phyloP scores from a whole-genome alignment of 1,139 yeast genomes.

The Torulaspora globosa region DNA sequence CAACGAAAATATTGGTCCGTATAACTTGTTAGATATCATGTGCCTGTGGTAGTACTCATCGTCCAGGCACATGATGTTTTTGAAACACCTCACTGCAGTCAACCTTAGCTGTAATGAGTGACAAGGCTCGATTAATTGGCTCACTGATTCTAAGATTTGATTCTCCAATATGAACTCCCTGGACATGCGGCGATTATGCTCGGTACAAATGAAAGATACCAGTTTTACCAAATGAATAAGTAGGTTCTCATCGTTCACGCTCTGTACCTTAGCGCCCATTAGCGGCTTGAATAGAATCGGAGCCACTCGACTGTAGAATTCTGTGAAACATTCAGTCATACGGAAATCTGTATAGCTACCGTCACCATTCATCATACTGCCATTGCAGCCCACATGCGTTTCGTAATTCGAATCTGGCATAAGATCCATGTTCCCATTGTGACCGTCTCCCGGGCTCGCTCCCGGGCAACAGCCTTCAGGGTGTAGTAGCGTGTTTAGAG shows the following conservation, averaged over 20 bases:
- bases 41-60: constrained; percentile 57
- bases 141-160: constrained; percentile 51
- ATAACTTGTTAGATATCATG: constrained; percentile 53
- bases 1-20: constrained; percentile 49
- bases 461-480: constrained; percentile 42
- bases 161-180: constrained; percentile 59
- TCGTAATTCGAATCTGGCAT: constrained; percentile 11
- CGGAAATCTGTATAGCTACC: constrained; percentile 29
- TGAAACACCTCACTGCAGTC: constrained; percentile 62
- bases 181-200: constrained; percentile 55
- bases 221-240: constrained; percentile 68
- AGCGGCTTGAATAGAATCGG: constrained; percentile 53
- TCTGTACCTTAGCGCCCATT: constrained; percentile 32
- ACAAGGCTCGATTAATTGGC: constrained; percentile 42
- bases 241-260: constrained; percentile 40
- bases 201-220: constrained; percentile 58
- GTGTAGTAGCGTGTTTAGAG: constrained; percentile 67
- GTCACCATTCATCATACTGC: constrained; percentile 1
- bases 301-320: constrained; percentile 63
- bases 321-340: constrained; percentile 50
- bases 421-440: constrained; percentile 15
- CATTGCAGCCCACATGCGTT: constrained; percentile 5
- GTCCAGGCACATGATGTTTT: constrained; percentile 54
- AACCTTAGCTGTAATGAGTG: constrained; percentile 52
- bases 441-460: constrained; percentile 17